Conservation (phyloP, 2,329 filamentous ascomycete species). For the Periglandula ipomoeae region DNA sequence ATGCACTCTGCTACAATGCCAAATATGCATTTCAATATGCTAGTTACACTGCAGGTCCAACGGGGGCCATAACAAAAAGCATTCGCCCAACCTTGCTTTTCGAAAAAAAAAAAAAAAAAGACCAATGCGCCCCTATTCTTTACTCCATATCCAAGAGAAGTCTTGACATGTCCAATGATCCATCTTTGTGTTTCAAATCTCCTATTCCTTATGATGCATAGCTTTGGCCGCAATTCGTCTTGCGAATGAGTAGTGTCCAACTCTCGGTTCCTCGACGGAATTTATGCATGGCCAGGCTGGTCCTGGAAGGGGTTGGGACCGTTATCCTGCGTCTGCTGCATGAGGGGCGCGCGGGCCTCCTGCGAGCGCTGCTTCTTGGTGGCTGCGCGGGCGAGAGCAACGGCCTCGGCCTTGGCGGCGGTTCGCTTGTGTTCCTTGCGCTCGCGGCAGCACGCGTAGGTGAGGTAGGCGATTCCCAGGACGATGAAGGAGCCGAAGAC, state of each 20-base stretch:
- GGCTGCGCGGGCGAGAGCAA: conserved; percentile 39
- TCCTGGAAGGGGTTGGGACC: conserved; percentile 29
- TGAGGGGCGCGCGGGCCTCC: conserved; percentile 26
- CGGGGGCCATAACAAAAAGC: no score
- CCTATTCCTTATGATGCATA: no score
- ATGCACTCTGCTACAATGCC: no score
- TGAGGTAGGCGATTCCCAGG: conserved; percentile 29
- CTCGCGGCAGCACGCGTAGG: conserved; percentile 44
- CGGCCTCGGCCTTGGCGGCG: conserved; percentile 38
- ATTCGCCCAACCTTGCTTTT: no score
- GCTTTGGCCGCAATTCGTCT: no score
- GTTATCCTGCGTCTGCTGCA: conserved; percentile 20
- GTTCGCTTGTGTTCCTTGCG: conserved; percentile 33
- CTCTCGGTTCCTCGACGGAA: not conserved
- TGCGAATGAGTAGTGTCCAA: no score
- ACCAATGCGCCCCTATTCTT: not conserved
- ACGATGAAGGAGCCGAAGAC: conserved; percentile 34
- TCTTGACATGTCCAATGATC: no score
- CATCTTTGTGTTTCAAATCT: not conserved
- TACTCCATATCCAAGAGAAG: no score
- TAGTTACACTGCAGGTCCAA: not conserved
- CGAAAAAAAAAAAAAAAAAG: no score
- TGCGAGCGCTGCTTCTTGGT: conserved; percentile 32
- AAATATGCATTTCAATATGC: no score
- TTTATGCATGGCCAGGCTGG: conserved; percentile 11